These are phyloP conservation scores for Kandelia obovata DNA, from an alignment of 345 rosid genomes.

Conservation along the genomic window DNA sequence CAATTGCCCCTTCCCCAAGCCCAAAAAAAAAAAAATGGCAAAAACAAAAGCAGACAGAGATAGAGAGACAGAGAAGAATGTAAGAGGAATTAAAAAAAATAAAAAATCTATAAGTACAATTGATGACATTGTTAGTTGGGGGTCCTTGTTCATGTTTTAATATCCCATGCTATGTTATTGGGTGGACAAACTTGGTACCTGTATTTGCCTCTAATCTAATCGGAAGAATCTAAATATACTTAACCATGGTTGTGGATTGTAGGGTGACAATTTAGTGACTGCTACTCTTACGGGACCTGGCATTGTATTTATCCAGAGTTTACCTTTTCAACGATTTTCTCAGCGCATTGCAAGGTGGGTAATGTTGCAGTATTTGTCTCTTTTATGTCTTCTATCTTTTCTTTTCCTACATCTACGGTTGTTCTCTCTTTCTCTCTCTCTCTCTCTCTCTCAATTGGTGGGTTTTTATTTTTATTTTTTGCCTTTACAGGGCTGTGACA, in stretches of 20 bases:
- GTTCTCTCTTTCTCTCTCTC: no score
- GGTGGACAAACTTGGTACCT: not conserved
- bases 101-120: no score
- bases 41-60: no score
- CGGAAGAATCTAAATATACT: not conserved
- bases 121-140: no score
- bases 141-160: not conserved
- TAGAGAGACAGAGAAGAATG: no score
- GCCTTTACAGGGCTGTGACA: conserved; percentile 71
- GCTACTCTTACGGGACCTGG: conserved; percentile 93
- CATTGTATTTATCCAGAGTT: conserved; percentile 93
- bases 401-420: not conserved
- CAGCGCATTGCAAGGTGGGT: conserved; percentile 84
- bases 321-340: conserved; percentile 86
- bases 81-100: no score
- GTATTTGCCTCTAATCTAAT: not conserved
- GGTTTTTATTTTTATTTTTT: conserved; percentile 12
- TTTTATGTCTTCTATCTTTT: not conserved
- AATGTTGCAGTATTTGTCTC: not conserved
- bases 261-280: conserved; percentile 89
- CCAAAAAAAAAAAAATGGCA: no score
- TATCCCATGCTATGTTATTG: not conserved
- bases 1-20: no score
- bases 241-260: conserved; percentile 20
- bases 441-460: not conserved